phyloP scores from a whole-genome alignment of 2,329 filamentous ascomycete genomes.

The Hymenoscyphus salicellus region DNA sequence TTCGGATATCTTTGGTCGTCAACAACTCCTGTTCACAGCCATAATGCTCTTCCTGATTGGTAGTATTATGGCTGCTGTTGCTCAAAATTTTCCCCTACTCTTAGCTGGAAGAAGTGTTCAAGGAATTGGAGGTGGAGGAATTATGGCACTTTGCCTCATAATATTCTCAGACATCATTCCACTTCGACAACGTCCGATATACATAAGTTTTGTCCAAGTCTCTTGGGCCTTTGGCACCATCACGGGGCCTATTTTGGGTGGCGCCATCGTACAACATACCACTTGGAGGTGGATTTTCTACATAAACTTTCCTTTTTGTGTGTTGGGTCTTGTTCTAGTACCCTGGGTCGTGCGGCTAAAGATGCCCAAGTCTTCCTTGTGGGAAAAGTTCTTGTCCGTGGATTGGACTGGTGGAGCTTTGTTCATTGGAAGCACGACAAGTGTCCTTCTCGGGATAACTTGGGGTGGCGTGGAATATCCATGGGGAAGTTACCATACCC shows the following conservation, averaged over 20 bases:
- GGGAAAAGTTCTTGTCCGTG: background rate
- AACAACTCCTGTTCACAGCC: slow-evolving; percentile 17
- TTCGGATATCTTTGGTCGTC: slow-evolving; percentile 39
- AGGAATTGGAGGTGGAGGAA: slow-evolving; percentile 49
- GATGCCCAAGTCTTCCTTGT: background rate
- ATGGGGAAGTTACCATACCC: too few species aligned
- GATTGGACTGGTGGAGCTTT: too few species aligned
- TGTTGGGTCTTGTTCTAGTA: background rate
- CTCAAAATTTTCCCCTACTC: slow-evolving; percentile 33
- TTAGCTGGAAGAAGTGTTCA: slow-evolving; percentile 37
- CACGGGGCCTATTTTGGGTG: slow-evolving; percentile 28
- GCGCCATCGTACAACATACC: background rate
- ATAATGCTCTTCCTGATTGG: slow-evolving; percentile 37
- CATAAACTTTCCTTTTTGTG: slow-evolving; percentile 1
- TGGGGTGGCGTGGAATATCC: too few species aligned
- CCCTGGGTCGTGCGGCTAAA: background rate
- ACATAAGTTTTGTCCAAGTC: background rate
- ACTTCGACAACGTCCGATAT: background rate
- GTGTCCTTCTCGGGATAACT: too few species aligned
- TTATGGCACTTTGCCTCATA: background rate
- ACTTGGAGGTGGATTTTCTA: slow-evolving; percentile 8
- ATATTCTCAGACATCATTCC: background rate
- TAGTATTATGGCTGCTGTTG: slow-evolving; percentile 34
- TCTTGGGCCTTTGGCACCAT: slow-evolving; percentile 10
- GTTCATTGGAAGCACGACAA: too few species aligned